Conservation (phyloP, 768 basidiomycete genomes). For the Dacryopinax primogenitus region DNA sequence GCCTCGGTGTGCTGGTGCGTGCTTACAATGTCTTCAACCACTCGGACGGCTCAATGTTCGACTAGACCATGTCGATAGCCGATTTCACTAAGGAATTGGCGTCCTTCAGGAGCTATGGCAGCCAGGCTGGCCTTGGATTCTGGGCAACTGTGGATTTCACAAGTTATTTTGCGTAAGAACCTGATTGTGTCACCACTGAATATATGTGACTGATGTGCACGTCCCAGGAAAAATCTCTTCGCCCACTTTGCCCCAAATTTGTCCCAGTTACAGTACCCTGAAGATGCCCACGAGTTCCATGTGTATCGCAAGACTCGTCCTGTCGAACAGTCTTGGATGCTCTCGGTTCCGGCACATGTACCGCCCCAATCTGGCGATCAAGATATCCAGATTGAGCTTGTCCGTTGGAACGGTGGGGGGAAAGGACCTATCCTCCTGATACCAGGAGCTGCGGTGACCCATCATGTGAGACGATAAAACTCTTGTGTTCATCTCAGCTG, state of each 20-base stretch:
- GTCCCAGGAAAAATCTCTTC: background rate
- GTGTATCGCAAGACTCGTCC: background rate
- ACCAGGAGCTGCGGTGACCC: background rate
- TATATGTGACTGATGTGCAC: background rate
- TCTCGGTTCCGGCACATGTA: background rate
- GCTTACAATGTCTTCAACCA: background rate
- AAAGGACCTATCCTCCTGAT: background rate
- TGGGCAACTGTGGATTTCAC: background rate
- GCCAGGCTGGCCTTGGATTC: background rate
- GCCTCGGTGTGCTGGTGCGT: background rate
- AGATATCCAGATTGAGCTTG: background rate
- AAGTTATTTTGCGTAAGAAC: background rate
- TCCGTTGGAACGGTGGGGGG: background rate
- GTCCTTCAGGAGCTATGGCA: background rate
- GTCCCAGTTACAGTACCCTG: background rate
- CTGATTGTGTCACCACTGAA: background rate
- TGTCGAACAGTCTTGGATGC: background rate
- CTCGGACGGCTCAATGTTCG: background rate
- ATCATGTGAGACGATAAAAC: background rate
- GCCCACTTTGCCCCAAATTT: background rate
- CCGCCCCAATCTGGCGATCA: background rate
- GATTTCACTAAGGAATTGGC: slow-evolving; percentile 9
- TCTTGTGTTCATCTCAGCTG: background rate
- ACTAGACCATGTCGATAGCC: background rate
- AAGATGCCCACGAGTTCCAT: slow-evolving; percentile 3